phyloP scores from a whole-genome alignment of 1,284 basidiomycete species.

The Cutaneotrichosporon curvatum region DNA sequence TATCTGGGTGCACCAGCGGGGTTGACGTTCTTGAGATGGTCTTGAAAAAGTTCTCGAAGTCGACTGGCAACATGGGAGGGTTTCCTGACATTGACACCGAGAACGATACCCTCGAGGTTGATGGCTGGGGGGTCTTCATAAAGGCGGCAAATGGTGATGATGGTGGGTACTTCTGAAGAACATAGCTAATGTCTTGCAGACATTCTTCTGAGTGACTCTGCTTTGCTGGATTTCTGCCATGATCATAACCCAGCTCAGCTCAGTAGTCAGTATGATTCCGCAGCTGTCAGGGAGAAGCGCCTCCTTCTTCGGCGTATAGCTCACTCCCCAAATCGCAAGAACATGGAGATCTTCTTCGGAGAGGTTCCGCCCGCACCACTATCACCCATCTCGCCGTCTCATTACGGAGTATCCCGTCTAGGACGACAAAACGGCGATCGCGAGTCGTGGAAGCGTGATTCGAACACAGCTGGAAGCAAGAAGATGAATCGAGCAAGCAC shows the following conservation, averaged over 20 bases:
- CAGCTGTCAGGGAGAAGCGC: constrained; percentile 60
- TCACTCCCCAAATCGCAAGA: constrained; percentile 51
- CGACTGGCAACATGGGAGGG: constrained; percentile 28
- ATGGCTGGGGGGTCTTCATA: constrained; percentile 77
- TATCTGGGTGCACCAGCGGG: constrained; percentile 67
- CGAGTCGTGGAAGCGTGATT: constrained; percentile 3
- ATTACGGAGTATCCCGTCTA: constrained; percentile 33
- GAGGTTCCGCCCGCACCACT: constrained; percentile 49
- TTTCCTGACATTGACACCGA: constrained; percentile 47
- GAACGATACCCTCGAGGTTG: constrained; percentile 59
- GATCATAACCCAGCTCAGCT: constrained; percentile 59
- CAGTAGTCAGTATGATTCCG: constrained; percentile 2
- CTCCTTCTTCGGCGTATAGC: constrained; percentile 59
- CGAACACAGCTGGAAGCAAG: constrained; percentile 41
- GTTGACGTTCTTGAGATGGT: constrained; percentile 78
- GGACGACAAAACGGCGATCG: constrained; percentile 17
- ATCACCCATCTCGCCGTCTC: constrained; percentile 49
- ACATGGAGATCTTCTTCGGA: constrained; percentile 55
- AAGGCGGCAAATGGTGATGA: constrained; percentile 56
- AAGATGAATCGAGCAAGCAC: constrained; percentile 86
- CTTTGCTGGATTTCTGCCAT: constrained; percentile 78
- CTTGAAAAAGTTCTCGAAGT: constrained; percentile 76
- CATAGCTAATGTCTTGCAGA: constrained; percentile 43
- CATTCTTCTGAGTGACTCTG: constrained; percentile 70
- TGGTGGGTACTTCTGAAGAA: constrained; percentile 48